phyloP scores from a whole-genome alignment of 2,329 filamentous ascomycete species.

The Xylariales sp. region DNA sequence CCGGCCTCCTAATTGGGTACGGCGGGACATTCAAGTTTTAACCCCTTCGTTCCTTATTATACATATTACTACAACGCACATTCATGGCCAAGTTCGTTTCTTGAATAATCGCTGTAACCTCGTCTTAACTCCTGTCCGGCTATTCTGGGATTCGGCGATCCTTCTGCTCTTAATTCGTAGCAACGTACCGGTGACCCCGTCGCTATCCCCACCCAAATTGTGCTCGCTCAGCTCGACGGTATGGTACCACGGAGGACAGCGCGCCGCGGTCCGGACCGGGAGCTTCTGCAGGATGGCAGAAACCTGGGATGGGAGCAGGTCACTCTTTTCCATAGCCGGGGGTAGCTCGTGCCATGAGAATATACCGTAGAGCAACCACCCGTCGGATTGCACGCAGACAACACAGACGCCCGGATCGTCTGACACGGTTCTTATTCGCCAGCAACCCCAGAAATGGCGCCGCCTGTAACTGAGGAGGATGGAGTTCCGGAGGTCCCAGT shows the following conservation, averaged over 20 bases:
- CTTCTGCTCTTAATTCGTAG: constrained; percentile 39
- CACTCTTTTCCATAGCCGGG: constrained; percentile 28
- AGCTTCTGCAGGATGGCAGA: constrained; percentile 38
- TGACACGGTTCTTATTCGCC: constrained; percentile 36
- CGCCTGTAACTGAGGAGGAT: constrained; percentile 44
- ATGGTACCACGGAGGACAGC: constrained; percentile 37
- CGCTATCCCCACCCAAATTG: constrained; percentile 10
- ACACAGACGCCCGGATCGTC: constrained; percentile 41
- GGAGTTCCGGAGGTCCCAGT: constrained; percentile 45
- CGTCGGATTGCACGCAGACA: constrained; percentile 41
- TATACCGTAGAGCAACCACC: constrained; percentile 43
- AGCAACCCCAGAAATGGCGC: constrained; percentile 44
- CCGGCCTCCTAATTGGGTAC: no score
- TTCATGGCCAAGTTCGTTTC: constrained; percentile 21
- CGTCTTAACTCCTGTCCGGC: constrained; percentile 7
- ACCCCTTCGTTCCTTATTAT: neutral
- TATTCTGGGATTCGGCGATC: neutral
- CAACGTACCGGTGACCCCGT: constrained; percentile 34
- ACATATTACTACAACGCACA: no score
- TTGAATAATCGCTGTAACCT: constrained; percentile 18
- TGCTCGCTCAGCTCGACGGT: constrained; percentile 39
- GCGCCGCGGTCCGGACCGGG: constrained; percentile 35
- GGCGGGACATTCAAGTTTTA: neutral
- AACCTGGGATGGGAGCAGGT: constrained; percentile 41
- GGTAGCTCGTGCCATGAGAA: constrained; percentile 39